phyloP scores from a whole-genome alignment of 257 asterid species.

The Linaria vulgaris region DNA sequence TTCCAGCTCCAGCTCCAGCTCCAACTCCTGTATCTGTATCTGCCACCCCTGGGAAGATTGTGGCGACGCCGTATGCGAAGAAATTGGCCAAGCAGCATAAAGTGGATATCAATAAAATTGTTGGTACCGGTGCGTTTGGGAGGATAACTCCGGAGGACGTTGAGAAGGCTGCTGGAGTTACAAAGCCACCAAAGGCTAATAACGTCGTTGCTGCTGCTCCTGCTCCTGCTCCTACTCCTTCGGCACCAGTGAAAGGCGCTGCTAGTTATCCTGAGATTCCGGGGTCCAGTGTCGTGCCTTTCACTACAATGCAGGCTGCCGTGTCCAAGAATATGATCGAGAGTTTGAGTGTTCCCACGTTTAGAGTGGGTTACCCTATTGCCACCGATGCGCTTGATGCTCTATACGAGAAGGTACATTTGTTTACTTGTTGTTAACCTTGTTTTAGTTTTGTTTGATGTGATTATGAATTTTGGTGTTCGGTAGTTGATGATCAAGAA shows the following conservation, averaged over 20 bases:
- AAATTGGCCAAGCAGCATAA: slow-evolving; percentile 79
- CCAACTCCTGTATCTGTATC: slow-evolving; percentile 30
- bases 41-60: slow-evolving; percentile 46
- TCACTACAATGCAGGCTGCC: slow-evolving; percentile 79
- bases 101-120: slow-evolving; percentile 62
- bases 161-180: slow-evolving; percentile 83
- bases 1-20: slow-evolving; percentile 29
- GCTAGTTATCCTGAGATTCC: slow-evolving; percentile 57
- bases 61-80: slow-evolving; percentile 85
- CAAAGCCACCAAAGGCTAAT: slow-evolving; percentile 38
- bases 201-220: slow-evolving; percentile 26
- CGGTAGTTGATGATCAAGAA: no score
- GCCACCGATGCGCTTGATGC: slow-evolving; percentile 70
- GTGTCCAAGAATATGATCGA: slow-evolving; percentile 81
- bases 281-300: slow-evolving; percentile 66
- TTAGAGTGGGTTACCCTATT: slow-evolving; percentile 75
- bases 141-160: slow-evolving; percentile 86
- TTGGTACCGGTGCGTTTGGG: slow-evolving; percentile 86
- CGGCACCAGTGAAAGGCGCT: slow-evolving; percentile 41
- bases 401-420: slow-evolving; percentile 67
- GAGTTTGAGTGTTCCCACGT: slow-evolving; percentile 70
- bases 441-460: no score
- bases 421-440: slow-evolving; percentile 1
- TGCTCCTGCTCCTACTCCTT: slow-evolving; percentile 29
- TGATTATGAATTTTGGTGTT: no score